Base-by-base conservation (phyloP, 2,329 filamentous ascomycete genomes). In the Penicillium griseofulvum region DNA sequence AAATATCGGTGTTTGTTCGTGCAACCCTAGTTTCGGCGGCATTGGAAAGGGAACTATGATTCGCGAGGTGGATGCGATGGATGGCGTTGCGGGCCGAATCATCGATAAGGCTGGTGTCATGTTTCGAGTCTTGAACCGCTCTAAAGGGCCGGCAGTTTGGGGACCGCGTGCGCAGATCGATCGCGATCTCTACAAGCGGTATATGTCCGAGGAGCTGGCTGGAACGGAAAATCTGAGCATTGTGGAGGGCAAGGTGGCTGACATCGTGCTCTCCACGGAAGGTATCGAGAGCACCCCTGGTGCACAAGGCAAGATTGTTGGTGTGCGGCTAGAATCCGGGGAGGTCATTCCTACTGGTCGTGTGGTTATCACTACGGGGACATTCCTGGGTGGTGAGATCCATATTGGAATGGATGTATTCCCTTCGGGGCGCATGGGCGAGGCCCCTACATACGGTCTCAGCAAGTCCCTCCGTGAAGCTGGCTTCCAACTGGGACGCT, bases 41-140 rank as follows among this genome's bases (percentile, higher is more conserved):
- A 97, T 99, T 65, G 94, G 94, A 42, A 99, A 99, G 72, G 94
- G 94, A 16, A 97, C 90, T 10, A 97, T 99, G 79, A 80, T 99
- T 48, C 87, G 93, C 39, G 94, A 99, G 74, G 87, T 99, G 31
- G 94, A 99, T 77, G 94, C 94, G 0, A 80, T 99, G 56, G 94
- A 97, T 68, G 94, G 94, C 0, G 79, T 99, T 19, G 88, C 91
- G 0, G 92, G 91, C 0, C 84, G 90, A 34, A 87, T 97, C 22
- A 91, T 96, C 56, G 94, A 99, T 76, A 93, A 94, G 71, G 89
- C 94, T 3, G 94, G 91, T 6, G 84, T 97, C n/a, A 93, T 97
- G 71, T 99, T 97, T 73, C 87, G 90, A 60, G 82, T 95, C 17
- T 74, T 99, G 68, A 99, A 99, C 73, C 81, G 85, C 49, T 89